Conservation (phyloP, 768 basidiomycete genomes). For the Nevesoporus exiguus region DNA sequence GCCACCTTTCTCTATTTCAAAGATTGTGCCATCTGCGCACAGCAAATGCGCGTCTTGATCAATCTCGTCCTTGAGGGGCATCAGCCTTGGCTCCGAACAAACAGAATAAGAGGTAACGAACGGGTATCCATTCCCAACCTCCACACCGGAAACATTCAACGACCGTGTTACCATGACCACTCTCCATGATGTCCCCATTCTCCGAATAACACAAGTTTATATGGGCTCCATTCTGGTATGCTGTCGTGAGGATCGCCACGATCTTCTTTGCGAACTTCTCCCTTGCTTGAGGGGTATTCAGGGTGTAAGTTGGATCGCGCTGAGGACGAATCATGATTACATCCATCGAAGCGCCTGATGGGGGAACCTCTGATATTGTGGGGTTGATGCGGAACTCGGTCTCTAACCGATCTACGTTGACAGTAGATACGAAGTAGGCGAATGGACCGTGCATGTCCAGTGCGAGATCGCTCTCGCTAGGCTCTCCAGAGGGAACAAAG, state of each 20-base stretch:
- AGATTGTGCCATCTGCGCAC: constrained; percentile 78
- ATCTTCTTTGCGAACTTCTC: constrained; percentile 50
- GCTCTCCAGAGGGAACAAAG: constrained; percentile 47
- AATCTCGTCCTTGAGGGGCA: constrained; percentile 44
- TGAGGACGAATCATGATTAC: constrained; percentile 73
- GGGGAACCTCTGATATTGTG: constrained; percentile 44
- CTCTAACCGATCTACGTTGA: constrained; percentile 86
- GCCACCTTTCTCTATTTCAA: constrained; percentile 58
- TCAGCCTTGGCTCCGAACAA: neutral
- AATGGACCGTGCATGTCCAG: constrained; percentile 72
- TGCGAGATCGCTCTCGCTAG: constrained; percentile 32
- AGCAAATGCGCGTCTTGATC: constrained; percentile 67
- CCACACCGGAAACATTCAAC: constrained; percentile 78
- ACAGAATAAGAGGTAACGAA: constrained; percentile 35
- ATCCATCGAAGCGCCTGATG: constrained; percentile 55
- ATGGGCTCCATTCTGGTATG: constrained; percentile 78
- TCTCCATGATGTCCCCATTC: constrained; percentile 39
- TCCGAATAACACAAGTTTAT: constrained; percentile 53
- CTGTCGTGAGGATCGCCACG: constrained; percentile 54
- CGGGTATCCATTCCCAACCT: constrained; percentile 87
- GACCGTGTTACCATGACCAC: constrained; percentile 49
- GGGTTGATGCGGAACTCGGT: constrained; percentile 77
- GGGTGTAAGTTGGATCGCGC: constrained; percentile 47
- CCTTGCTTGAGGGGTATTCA: constrained; percentile 43
- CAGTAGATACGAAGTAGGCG: constrained; percentile 77